phyloP scores from a whole-genome alignment of 2,329 filamentous ascomycete species.

The Ambrosiella beaveri region DNA sequence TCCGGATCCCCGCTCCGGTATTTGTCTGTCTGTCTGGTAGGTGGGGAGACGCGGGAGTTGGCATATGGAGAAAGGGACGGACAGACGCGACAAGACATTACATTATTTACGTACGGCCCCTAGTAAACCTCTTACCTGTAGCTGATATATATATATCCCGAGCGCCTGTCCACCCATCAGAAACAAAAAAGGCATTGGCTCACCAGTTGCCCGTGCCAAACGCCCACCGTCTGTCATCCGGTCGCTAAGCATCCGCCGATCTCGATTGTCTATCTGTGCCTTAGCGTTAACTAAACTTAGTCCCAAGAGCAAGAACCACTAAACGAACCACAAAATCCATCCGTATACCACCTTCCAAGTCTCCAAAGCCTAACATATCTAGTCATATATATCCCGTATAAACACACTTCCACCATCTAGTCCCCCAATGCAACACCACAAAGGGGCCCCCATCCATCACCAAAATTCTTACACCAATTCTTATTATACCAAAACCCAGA shows the following conservation, averaged over 20 bases:
- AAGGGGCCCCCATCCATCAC: background rate
- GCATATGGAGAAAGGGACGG: background rate
- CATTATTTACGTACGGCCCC: no score
- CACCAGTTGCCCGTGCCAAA: background rate
- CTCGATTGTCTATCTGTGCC: background rate
- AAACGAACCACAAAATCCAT: no score
- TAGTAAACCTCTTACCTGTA: no score
- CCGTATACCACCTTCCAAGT: background rate
- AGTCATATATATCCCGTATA: background rate
- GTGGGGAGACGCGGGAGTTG: background rate
- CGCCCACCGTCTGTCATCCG: background rate
- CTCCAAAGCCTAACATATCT: background rate
- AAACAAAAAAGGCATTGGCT: background rate
- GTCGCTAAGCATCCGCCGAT: background rate
- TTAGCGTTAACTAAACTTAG: no score
- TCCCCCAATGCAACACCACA: background rate
- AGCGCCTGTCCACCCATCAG: no score
- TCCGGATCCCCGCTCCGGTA: background rate
- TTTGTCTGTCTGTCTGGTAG: background rate
- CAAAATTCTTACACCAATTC: background rate
- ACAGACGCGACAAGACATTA: background rate
- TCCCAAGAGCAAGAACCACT: no score
- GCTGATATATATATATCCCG: no score
- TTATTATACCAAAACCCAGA: background rate
- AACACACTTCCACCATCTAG: background rate